These are phyloP conservation scores for Metschnikowia lachancei DNA, from an alignment of 805 yeast species.

Conservation along the genomic window DNA sequence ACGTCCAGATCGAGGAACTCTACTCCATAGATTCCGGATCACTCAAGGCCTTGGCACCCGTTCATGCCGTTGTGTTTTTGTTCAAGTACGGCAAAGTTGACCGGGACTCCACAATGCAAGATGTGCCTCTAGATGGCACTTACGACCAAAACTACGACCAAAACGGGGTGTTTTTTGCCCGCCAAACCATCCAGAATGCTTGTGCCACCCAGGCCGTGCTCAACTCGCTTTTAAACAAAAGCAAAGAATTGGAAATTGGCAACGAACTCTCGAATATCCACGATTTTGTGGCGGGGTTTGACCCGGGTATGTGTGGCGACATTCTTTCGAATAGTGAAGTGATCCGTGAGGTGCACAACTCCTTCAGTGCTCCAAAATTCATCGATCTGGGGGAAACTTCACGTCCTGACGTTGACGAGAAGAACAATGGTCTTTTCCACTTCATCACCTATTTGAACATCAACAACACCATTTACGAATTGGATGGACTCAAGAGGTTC, in stretches of 20 bases:
- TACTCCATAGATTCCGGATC: slow-evolving; percentile 49
- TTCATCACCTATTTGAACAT: slow-evolving; percentile 53
- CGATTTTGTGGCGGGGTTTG: slow-evolving; percentile 51
- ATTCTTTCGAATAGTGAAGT: slow-evolving; percentile 56
- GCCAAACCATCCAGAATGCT: slow-evolving; percentile 63
- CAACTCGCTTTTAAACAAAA: slow-evolving; percentile 49
- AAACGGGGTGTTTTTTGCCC: slow-evolving; percentile 54
- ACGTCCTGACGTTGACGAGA: slow-evolving; percentile 27
- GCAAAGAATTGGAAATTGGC: slow-evolving; percentile 44
- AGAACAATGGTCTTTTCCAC: slow-evolving; percentile 56
- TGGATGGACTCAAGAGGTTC: slow-evolving; percentile 57
- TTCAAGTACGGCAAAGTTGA: slow-evolving; percentile 55
- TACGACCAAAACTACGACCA: slow-evolving; percentile 36
- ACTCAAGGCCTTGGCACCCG: slow-evolving; percentile 35
- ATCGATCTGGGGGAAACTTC: slow-evolving; percentile 44
- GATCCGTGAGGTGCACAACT: slow-evolving; percentile 57
- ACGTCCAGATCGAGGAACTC: slow-evolving; percentile 57
- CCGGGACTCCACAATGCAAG: slow-evolving; percentile 28
- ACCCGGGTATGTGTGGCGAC: slow-evolving; percentile 58
- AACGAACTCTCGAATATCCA: slow-evolving; percentile 46
- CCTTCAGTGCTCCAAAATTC: slow-evolving; percentile 55
- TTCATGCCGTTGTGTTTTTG: slow-evolving; percentile 60
- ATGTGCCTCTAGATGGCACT: slow-evolving; percentile 43
- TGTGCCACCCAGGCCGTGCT: slow-evolving; percentile 75
- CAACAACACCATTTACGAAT: slow-evolving; percentile 50